phyloP scores from a whole-genome alignment of 2,329 filamentous ascomycete genomes.

The Lachnellula suecica region DNA sequence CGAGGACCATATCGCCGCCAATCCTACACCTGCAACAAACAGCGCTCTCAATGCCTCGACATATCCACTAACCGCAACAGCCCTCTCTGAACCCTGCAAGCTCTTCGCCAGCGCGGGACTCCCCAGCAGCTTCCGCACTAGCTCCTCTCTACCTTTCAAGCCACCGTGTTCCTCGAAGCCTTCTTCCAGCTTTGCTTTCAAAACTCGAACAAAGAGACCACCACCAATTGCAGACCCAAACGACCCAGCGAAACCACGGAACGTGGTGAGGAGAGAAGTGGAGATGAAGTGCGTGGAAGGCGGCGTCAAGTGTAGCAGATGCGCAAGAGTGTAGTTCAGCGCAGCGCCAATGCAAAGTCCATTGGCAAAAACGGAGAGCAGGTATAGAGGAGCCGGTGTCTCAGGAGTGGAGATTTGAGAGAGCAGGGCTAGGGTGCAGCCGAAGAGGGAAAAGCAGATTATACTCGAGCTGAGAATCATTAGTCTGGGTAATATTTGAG shows the following conservation, averaged over 20 bases:
- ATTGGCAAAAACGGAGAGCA: conserved; percentile 65
- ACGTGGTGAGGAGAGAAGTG: conserved; percentile 74
- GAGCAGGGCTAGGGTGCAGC: conserved; percentile 55
- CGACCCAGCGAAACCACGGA: conserved; percentile 77
- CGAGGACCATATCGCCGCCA: conserved; percentile 47
- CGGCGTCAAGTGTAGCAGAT: conserved; percentile 70
- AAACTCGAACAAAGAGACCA: conserved; percentile 42
- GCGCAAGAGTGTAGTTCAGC: conserved; percentile 79
- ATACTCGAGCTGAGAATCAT: conserved; percentile 47
- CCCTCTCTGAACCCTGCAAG: conserved; percentile 47
- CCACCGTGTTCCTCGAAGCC: conserved; percentile 35
- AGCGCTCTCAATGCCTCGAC: conserved; percentile 50
- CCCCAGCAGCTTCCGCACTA: conserved; percentile 56
- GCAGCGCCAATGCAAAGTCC: conserved; percentile 71
- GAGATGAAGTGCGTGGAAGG: conserved; percentile 70
- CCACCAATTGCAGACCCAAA: conserved; percentile 81
- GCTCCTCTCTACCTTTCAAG: conserved; percentile 32
- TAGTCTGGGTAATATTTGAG: not conserved
- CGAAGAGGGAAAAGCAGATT: conserved; percentile 61
- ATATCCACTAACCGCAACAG: conserved; percentile 53
- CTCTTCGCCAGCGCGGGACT: conserved; percentile 54
- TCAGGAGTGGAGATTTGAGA: conserved; percentile 53
- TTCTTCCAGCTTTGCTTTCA: conserved; percentile 32
- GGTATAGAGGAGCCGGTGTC: conserved; percentile 51
- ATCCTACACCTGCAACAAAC: conserved; percentile 49